A percentile compares a stretch with the other conserved stretches of the same genome.
Conservation (phyloP, 345 rosid species). For the Dipteronia dyeriana region DNA sequence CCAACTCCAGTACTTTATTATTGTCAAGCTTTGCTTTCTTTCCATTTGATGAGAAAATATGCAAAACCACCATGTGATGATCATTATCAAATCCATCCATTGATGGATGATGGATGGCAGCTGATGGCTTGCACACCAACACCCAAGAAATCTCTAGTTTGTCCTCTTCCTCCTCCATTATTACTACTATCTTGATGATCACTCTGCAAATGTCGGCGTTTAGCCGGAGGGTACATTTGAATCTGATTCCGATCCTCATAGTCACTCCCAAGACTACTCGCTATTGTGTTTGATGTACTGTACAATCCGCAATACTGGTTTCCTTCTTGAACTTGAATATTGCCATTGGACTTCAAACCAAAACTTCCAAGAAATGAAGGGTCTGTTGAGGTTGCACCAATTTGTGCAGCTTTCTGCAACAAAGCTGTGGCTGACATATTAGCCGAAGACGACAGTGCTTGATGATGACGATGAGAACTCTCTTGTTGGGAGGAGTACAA, state of each 20-base stretch:
- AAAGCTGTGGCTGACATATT: conserved; percentile 95
- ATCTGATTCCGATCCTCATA: conserved; percentile 37
- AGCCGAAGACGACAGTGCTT: conserved; percentile 36
- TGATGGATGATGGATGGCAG: conserved; percentile 60
- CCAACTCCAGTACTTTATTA: conserved; percentile 15
- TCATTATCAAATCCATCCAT: conserved; percentile 58
- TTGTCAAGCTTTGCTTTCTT: conserved; percentile 22
- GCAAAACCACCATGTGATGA: background rate
- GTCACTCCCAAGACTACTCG: conserved; percentile 26
- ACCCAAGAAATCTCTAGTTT: conserved; percentile 92
- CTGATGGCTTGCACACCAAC: conserved; percentile 66
- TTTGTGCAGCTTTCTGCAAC: conserved; percentile 90
- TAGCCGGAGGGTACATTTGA: conserved; percentile 53
- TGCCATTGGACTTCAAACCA: conserved; percentile 38
- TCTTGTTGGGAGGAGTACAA: conserved; percentile 60
- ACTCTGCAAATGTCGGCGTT: conserved; percentile 50
- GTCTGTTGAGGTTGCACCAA: conserved; percentile 67
- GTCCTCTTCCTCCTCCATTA: conserved; percentile 51
- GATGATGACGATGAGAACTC: conserved; percentile 30
- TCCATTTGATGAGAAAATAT: conserved; percentile 2
- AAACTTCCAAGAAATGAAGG: conserved; percentile 54
- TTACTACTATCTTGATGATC: conserved; percentile 20
- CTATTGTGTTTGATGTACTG: conserved; percentile 31
- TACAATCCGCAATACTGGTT: conserved; percentile 56
- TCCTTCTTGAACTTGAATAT: conserved; percentile 36